phyloP scores from a whole-genome alignment of 1,284 basidiomycete species.

The Sanghuangporus weigelae region DNA sequence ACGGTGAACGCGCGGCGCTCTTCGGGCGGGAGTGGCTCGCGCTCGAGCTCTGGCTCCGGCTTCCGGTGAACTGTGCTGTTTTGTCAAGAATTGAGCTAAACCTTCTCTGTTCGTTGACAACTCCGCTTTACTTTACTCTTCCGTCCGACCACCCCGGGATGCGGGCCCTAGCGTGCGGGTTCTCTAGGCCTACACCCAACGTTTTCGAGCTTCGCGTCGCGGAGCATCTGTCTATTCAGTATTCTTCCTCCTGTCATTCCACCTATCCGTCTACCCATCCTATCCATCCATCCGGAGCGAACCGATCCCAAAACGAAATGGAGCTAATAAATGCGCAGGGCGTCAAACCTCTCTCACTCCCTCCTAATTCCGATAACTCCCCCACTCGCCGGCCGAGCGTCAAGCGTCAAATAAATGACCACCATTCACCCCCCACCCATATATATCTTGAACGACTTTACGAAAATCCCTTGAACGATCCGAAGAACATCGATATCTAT shows the following conservation, averaged over 20 bases:
- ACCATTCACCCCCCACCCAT: no score
- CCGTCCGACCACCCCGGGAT: not conserved
- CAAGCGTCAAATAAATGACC: no score
- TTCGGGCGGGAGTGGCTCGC: not conserved
- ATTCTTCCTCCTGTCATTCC: no score
- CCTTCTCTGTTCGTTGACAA: no score
- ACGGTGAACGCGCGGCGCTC: conserved; percentile 1
- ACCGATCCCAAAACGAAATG: no score
- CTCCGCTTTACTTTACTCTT: not conserved
- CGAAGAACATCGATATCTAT: no score
- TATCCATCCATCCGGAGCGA: no score
- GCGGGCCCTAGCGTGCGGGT: not conserved
- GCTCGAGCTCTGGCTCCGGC: conserved; percentile 3
- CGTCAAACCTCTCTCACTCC: not conserved
- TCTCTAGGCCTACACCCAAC: not conserved
- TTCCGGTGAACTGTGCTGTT: not conserved
- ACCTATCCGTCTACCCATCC: no score
- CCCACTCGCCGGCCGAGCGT: not conserved
- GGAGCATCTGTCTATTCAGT: no score
- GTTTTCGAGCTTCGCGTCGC: not conserved
- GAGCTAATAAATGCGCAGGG: no score
- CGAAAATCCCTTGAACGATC: no score
- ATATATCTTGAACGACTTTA: no score
- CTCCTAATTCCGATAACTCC: not conserved
- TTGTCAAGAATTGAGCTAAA: not conserved